Evolutionary conservation across 768 basidiomycete species (phyloP), one percentile per base, ranked within the genome.

Genomic region (Phanerodontia chrysosporium): DNA sequence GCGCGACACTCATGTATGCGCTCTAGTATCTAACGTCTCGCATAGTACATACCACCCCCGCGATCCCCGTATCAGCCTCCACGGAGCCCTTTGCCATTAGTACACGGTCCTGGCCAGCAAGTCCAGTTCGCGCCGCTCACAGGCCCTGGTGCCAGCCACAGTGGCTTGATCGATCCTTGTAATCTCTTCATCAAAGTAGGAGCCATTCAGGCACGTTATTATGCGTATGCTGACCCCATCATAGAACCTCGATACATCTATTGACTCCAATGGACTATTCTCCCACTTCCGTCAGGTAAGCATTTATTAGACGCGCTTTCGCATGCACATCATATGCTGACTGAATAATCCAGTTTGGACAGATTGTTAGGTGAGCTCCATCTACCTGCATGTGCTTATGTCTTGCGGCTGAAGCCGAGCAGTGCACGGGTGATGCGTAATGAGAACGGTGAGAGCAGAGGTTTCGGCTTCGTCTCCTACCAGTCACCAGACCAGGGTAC

Each of bases 391-490:
- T 12, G 25, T 39, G 10, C 39, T 32, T 27, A 13, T 10, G n/a
- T n/a, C n/a, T n/a, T 8, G 25, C 5, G 21, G 27, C 36, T 29
- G 7, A 21, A 2, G 24, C 21, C 45, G 35, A 22, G n/a, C 55
- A 92, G 92, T 74, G 94, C 94, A 46, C 87, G 93, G 59, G 92
- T 95, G 44, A 95, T 95, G 94, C 84, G 90, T 24, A 92, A 90
- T 65, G 92, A 95, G 67, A 73, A 62, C 59, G 89, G 90, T 32
- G 85, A 87, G 52, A 87, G 89, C 73, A 86, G 90, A 64, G 89
- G 93, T 10, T 96, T 95, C 69, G 94, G 94, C 28, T 96, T 95
- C 66, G 94, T 95, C 45, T 92, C 90, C 2, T 95, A 76, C 73
- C 89, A 92, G 69, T 81, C 83, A 9, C 89, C 92, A 22, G 85